A percentile compares a stretch with the other conserved stretches of the same genome.
These are phyloP conservation scores for Cordyceps fumosorosea DNA, from an alignment of 2,329 filamentous ascomycete genomes.

Conservation along the genomic window DNA sequence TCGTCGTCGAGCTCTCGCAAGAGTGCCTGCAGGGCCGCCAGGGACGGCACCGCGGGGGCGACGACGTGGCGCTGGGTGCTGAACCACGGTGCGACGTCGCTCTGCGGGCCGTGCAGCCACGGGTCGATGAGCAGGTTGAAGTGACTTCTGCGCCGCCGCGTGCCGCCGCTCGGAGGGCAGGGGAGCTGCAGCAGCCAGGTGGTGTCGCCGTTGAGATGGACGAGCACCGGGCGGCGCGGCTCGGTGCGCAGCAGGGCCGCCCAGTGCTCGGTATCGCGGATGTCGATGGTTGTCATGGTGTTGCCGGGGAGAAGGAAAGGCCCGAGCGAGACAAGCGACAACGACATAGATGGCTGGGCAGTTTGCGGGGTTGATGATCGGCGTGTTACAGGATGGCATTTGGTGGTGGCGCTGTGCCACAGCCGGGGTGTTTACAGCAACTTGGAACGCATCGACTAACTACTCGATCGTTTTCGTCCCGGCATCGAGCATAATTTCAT, in stretches of 20 bases:
- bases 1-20: constrained; percentile 46
- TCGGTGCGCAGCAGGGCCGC: constrained; percentile 15
- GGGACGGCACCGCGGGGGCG: constrained; percentile 45
- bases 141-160: constrained; percentile 29
- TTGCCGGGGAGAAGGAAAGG: not conserved
- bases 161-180: constrained; percentile 32
- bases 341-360: too few species aligned
- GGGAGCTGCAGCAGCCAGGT: constrained; percentile 62
- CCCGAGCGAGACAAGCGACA: not conserved
- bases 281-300: not conserved
- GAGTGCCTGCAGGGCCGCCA: constrained; percentile 47
- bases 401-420: not conserved
- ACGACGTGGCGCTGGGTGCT: constrained; percentile 57
- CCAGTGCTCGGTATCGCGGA: constrained; percentile 18
- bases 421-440: too few species aligned
- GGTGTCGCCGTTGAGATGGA: constrained; percentile 61
- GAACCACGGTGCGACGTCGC: constrained; percentile 58
- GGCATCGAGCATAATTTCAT: too few species aligned
- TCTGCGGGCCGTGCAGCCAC: constrained; percentile 57
- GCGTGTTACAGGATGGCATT: not conserved
- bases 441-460: too few species aligned
- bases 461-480: too few species aligned
- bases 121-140: constrained; percentile 62
- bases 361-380: constrained; percentile 1
- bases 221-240: constrained; percentile 38